Evolutionary conservation across 495 filamentous ascomycete genomes (phyloP).

Genomic region (Podospora fimiseda): DNA sequence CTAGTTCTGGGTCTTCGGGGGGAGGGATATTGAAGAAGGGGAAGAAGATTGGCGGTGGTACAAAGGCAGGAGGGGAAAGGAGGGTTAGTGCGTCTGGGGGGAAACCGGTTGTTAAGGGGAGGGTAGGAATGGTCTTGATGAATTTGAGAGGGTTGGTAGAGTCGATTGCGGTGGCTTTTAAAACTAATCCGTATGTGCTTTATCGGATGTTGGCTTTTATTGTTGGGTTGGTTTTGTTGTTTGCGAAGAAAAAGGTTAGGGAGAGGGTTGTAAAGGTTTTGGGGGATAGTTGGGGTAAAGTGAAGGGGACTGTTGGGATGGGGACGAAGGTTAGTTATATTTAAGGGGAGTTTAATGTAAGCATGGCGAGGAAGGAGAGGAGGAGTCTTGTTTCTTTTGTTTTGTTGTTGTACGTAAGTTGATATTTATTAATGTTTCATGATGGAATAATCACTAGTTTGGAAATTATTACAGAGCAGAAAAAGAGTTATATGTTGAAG

Average conservation of each 20-base stretch:
- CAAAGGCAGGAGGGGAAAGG: conserved; percentile 15
- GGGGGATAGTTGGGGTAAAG: conserved; percentile 70
- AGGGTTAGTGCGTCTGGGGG: conserved; percentile 7
- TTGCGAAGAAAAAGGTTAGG: conserved; percentile 67
- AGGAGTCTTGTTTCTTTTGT: neutral
- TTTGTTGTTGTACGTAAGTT: too few species aligned
- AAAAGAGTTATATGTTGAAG: too few species aligned
- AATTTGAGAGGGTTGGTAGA: conserved; percentile 57
- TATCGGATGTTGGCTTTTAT: conserved; percentile 74
- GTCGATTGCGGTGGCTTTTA: conserved; percentile 55
- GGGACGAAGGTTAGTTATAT: conserved; percentile 98
- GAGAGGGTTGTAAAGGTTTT: conserved; percentile 65
- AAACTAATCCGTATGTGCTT: conserved; percentile 66
- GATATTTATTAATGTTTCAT: too few species aligned
- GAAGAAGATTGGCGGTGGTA: neutral
- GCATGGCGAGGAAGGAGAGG: too few species aligned
- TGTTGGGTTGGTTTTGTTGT: conserved; percentile 68
- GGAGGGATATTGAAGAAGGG: neutral
- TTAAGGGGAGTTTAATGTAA: too few species aligned
- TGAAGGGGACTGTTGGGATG: conserved; percentile 84
- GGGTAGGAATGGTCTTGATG: conserved; percentile 42
- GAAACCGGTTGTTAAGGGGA: conserved; percentile 23
- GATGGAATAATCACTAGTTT: too few species aligned
- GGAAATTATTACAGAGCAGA: too few species aligned
- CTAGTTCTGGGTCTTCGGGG: neutral